Evolutionary conservation across 306 rosid species (phyloP).

Genomic region (Vigna trinervia): DNA sequence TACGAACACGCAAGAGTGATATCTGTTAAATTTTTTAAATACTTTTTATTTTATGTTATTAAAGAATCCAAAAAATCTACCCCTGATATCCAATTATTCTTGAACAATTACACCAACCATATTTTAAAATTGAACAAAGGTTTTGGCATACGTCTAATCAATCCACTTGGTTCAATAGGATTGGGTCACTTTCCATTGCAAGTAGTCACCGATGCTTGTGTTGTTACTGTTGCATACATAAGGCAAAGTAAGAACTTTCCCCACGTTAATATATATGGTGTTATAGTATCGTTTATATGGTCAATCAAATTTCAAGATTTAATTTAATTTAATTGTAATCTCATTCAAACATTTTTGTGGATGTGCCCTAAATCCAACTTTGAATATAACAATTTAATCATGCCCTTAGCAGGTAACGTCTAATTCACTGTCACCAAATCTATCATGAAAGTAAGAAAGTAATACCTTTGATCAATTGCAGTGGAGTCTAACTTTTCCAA

Average conservation of each 20-base stretch:
- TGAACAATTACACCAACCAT: not conserved
- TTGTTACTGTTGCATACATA: not conserved
- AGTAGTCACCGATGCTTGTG: not conserved
- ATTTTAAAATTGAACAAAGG: not conserved
- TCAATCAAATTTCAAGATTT: not conserved
- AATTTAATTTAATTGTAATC: not conserved
- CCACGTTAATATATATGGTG: not conserved
- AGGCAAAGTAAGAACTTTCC: not conserved
- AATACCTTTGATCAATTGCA: not conserved
- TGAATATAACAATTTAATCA: not conserved
- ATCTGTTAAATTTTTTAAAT: too few species aligned
- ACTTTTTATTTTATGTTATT: too few species aligned
- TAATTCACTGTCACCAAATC: not conserved
- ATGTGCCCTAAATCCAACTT: not conserved
- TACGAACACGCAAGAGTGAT: too few species aligned
- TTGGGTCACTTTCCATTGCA: not conserved
- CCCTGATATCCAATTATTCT: too few species aligned
- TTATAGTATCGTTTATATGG: not conserved
- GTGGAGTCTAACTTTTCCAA: not conserved
- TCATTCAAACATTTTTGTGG: not conserved
- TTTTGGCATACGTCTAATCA: not conserved
- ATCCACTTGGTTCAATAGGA: not conserved
- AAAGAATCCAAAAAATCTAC: too few species aligned
- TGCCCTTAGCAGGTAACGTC: not conserved
- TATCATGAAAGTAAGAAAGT: not conserved